phyloP scores from a whole-genome alignment of 495 filamentous ascomycete genomes.

The Hypoxylon intermedium region DNA sequence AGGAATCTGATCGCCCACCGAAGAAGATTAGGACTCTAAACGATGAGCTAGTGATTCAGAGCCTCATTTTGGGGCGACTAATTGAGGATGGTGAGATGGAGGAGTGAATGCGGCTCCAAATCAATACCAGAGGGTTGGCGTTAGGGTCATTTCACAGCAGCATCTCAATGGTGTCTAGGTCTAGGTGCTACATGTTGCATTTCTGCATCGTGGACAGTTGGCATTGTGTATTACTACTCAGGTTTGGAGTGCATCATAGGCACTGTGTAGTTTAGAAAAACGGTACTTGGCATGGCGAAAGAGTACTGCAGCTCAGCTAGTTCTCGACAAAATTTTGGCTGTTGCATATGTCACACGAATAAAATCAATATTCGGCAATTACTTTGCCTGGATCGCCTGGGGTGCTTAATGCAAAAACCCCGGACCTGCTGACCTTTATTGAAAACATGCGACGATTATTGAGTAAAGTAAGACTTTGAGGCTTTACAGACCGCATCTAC shows the following conservation, averaged over 20 bases:
- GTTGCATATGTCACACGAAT: too few species aligned
- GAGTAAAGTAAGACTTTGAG: conserved; percentile 18
- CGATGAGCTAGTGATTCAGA: conserved; percentile 92
- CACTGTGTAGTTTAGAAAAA: too few species aligned
- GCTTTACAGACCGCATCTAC: conserved; percentile 12
- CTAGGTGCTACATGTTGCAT: conserved; percentile 5
- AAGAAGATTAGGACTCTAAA: conserved; percentile 68
- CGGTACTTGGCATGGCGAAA: too few species aligned
- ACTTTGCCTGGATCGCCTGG: neutral
- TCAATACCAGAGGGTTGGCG: neutral
- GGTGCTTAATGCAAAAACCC: neutral
- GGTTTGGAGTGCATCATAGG: neutral
- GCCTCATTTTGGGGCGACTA: conserved; percentile 83
- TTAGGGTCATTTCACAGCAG: conserved; percentile 2
- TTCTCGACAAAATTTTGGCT: too few species aligned
- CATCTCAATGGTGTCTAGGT: conserved; percentile 28
- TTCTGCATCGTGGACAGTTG: neutral
- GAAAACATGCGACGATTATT: neutral
- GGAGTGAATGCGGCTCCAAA: conserved; percentile 23
- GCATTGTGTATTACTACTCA: neutral
- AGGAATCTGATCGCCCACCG: conserved; percentile 44
- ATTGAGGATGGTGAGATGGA: conserved; percentile 66
- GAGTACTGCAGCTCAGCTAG: too few species aligned
- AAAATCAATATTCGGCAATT: neutral
- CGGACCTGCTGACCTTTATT: conserved; percentile 1